A percentile compares a stretch with the other conserved stretches of the same genome.
Evolutionary conservation across 805 yeast species (phyloP).

Genomic region (Hanseniaspora guilliermondii): DNA sequence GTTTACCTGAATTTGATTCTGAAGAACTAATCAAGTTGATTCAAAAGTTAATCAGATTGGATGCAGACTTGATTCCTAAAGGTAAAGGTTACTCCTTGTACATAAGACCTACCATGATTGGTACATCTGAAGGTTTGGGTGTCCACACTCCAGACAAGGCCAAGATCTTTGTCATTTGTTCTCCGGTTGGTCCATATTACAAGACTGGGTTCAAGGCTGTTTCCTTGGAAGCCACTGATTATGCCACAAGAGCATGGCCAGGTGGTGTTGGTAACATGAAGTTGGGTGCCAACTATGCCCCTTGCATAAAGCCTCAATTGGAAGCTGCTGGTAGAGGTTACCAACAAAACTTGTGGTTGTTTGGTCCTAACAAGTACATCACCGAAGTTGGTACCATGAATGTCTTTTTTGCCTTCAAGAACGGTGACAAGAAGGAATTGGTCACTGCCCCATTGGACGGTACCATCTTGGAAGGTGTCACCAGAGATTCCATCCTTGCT

Average conservation of each 20-base stretch:
- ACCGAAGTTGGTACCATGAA: slow-evolving; percentile 99
- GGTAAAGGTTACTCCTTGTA: slow-evolving; percentile 84
- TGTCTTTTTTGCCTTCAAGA: slow-evolving; percentile 74
- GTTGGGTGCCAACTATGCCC: slow-evolving; percentile 96
- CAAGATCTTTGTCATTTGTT: slow-evolving; percentile 70
- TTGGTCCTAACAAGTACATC: slow-evolving; percentile 73
- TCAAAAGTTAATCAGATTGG: slow-evolving; percentile 62
- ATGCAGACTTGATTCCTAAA: slow-evolving; percentile 66
- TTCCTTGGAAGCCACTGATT: slow-evolving; percentile 83
- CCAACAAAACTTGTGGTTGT: slow-evolving; percentile 93
- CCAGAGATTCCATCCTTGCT: slow-evolving; percentile 74
- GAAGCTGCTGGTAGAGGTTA: slow-evolving; percentile 86
- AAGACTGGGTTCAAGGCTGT: slow-evolving; percentile 94
- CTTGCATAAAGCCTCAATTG: slow-evolving; percentile 80
- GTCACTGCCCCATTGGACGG: slow-evolving; percentile 97
- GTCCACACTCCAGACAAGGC: slow-evolving; percentile 76
- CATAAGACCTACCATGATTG: slow-evolving; percentile 89
- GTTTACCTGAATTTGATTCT: slow-evolving; percentile 73
- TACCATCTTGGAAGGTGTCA: slow-evolving; percentile 91
- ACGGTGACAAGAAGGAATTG: slow-evolving; percentile 66
- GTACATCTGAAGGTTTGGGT: slow-evolving; percentile 81
- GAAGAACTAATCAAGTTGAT: slow-evolving; percentile 66
- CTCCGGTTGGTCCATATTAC: slow-evolving; percentile 96
- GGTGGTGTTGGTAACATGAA: slow-evolving; percentile 95
- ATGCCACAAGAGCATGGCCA: slow-evolving; percentile 98